Evolutionary conservation across 768 basidiomycete genomes (phyloP).

Genomic region (Mycena vulgaris): DNA sequence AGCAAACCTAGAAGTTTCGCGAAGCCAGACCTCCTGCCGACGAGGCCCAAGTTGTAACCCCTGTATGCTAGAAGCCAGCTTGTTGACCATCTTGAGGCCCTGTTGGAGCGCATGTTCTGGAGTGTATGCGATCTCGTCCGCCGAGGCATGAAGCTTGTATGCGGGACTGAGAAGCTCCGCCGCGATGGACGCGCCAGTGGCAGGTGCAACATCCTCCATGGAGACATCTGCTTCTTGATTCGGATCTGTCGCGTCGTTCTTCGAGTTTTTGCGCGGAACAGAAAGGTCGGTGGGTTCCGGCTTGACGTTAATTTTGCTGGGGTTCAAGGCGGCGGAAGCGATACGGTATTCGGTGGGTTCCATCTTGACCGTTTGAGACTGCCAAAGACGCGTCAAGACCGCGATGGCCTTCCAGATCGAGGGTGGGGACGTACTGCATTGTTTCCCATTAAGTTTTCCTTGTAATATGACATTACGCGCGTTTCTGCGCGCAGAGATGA

Average conservation of each 20-base stretch:
- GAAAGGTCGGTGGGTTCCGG: slow-evolving; percentile 33
- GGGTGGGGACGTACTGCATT: slow-evolving; percentile 22
- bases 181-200: slow-evolving; percentile 6
- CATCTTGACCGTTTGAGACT: slow-evolving; percentile 34
- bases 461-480: slow-evolving; percentile 33
- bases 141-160: slow-evolving; percentile 56
- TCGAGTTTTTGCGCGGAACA: neutral
- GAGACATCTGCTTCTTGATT: slow-evolving; percentile 10
- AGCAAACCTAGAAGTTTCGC: slow-evolving; percentile 65
- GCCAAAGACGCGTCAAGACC: slow-evolving; percentile 29
- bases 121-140: slow-evolving; percentile 61
- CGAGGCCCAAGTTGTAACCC: slow-evolving; percentile 66
- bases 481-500: slow-evolving; percentile 1
- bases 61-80: slow-evolving; percentile 48
- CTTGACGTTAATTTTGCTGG: slow-evolving; percentile 41
- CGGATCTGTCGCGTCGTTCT: neutral
- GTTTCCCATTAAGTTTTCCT: slow-evolving; percentile 39
- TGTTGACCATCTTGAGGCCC: slow-evolving; percentile 61
- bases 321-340: slow-evolving; percentile 3
- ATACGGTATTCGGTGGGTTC: slow-evolving; percentile 28
- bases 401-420: neutral
- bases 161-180: slow-evolving; percentile 31
- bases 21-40: slow-evolving; percentile 71
- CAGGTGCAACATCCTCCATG: slow-evolving; percentile 16
- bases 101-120: slow-evolving; percentile 67